Evolutionary conservation across 768 basidiomycete species (phyloP), one percentile per base, ranked within the genome.

Genomic region (Rickenella mellea): DNA sequence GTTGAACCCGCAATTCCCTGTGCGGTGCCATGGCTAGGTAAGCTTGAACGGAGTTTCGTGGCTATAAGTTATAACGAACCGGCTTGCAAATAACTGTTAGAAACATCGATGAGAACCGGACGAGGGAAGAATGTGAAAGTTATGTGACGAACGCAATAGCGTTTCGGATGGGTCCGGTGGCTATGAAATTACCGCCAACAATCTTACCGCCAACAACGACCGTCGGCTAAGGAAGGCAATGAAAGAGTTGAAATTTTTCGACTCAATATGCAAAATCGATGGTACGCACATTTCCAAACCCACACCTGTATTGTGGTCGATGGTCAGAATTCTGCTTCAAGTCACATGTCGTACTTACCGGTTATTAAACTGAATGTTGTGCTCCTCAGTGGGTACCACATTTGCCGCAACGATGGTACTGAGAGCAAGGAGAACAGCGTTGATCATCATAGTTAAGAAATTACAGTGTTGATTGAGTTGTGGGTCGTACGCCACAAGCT

Each of bases 321-420:
- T n/a, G n/a, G n/a, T n/a, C n/a, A n/a, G n/a, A n/a, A n/a, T n/a
- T n/a, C n/a, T n/a, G n/a, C n/a, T n/a, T n/a, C n/a, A n/a, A n/a
- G n/a, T n/a, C n/a, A n/a, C n/a, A n/a, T n/a, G n/a, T n/a, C n/a
- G n/a, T n/a, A 19, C 47, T 22, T 15, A 53, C 50, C 53, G 51
- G 49, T 69, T 68, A 28, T 51, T 53, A 45, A 69, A 66, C 42
- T 54, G 56, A 10, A 69, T 56, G 6, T 56, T 57, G 48, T 69
- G 67, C 3, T 50, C 43, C 44, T 67, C 64, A 21, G 57, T 58
- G 4, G n/a, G n/a, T n/a, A n/a, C n/a, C n/a, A n/a, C n/a, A n/a
- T n/a, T n/a, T n/a, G n/a, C n/a, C n/a, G n/a, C n/a, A n/a, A n/a
- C n/a, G n/a, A n/a, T n/a, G n/a, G n/a, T n/a, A n/a, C n/a, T n/a